Conservation (phyloP, 108 stramenopile species). For the Nitzschia sp. region DNA sequence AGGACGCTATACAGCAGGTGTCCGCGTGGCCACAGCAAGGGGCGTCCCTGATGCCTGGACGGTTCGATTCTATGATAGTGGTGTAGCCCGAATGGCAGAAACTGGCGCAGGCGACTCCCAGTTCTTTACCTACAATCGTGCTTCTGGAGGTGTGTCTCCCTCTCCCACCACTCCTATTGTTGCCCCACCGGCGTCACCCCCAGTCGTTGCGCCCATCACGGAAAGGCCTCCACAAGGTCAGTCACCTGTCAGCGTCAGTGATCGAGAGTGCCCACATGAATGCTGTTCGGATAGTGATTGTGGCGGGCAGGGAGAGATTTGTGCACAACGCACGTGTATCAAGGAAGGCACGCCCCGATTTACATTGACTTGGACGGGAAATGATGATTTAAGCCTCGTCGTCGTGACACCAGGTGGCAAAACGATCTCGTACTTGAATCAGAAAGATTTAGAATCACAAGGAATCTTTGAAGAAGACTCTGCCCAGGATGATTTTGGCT, state of each 20-base stretch:
- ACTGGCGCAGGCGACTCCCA: slow-evolving; percentile 27
- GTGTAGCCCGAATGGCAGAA: background rate
- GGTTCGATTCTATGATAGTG: slow-evolving; percentile 20
- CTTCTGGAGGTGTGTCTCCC: background rate
- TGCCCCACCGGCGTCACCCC: background rate
- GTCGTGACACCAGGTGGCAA: slow-evolving; percentile 31
- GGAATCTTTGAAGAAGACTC: slow-evolving; percentile 28
- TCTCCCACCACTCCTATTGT: background rate
- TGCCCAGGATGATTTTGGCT: slow-evolving; percentile 20
- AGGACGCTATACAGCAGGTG: slow-evolving; percentile 23
- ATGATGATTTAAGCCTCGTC: slow-evolving; percentile 16
- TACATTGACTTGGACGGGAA: slow-evolving; percentile 38
- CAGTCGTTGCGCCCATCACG: background rate
- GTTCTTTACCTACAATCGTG: slow-evolving; percentile 5
- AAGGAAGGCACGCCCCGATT: slow-evolving; percentile 31
- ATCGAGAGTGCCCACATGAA: slow-evolving; percentile 19
- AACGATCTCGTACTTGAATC: slow-evolving; percentile 16
- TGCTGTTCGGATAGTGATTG: slow-evolving; percentile 27
- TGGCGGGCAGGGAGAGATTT: background rate
- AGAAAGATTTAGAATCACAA: slow-evolving; percentile 26
- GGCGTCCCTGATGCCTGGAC: slow-evolving; percentile 22
- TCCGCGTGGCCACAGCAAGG: slow-evolving; percentile 18
- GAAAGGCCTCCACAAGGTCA: slow-evolving; percentile 4
- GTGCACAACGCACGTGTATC: slow-evolving; percentile 26
- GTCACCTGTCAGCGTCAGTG: background rate